These are phyloP conservation scores for Eucalyptus dawsonii DNA, from an alignment of 345 rosid genomes.

Conservation along the genomic window DNA sequence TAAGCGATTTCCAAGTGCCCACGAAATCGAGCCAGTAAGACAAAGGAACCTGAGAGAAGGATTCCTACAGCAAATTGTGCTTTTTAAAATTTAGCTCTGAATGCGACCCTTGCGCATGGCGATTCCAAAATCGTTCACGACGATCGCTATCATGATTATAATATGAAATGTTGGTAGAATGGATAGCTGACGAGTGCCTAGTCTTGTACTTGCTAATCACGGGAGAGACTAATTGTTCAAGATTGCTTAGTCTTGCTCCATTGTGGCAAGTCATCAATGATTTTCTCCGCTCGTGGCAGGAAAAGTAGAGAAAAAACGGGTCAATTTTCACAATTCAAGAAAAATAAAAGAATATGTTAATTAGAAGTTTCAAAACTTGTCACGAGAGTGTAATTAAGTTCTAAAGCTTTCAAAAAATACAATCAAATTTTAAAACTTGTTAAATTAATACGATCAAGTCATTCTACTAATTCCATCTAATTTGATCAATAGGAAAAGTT, in stretches of 20 bases:
- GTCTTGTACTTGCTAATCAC: not conserved
- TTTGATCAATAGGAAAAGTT: too few relatives aligned
- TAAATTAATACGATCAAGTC: too few relatives aligned
- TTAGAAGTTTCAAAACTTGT: too few relatives aligned
- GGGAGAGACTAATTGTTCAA: not conserved
- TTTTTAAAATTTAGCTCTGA: not conserved
- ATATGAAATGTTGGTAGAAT: not conserved
- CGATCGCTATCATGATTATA: not conserved
- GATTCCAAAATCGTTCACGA: not conserved
- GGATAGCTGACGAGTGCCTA: not conserved
- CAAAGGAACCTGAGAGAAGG: not conserved
- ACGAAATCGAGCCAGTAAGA: not conserved
- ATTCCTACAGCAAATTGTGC: not conserved
- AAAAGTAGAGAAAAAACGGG: not conserved
- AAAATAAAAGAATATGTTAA: not conserved
- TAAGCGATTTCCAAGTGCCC: not conserved
- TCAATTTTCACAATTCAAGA: not conserved
- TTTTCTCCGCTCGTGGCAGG: not conserved
- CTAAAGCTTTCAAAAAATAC: accelerated
- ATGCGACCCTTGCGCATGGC: not conserved
- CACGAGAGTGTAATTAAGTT: too few relatives aligned
- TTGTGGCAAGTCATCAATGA: not conserved
- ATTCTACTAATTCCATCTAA: too few relatives aligned
- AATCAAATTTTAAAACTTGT: too few relatives aligned
- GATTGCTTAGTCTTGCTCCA: not conserved